Base-by-base conservation (phyloP, 148 eudicot species). In the Cornus suecica region DNA sequence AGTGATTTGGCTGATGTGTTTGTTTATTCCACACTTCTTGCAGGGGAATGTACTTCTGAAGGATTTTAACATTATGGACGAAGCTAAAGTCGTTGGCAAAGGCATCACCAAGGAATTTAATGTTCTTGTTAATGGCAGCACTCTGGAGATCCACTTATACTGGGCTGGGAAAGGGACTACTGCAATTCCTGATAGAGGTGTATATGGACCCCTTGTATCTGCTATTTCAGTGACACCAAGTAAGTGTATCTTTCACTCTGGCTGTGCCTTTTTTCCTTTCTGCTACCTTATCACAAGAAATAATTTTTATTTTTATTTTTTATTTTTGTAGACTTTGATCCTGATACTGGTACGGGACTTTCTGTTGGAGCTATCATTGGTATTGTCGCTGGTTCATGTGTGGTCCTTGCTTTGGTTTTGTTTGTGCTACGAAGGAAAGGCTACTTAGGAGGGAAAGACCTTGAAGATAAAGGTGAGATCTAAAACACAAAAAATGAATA, bases 161-260 rank as follows among this genome's bases (percentile, higher is more conserved):
- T 94, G 98, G 98, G 72, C 85, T 24, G 98, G 97, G 41, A 87
- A 87, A 84, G 97, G 98, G 62, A 94, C 97, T n/a, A 94, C 82
- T 8, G 78, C 88, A 48, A 67, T 94, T 83, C 98, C 97, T 41
- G 51, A 25, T 18, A 79, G 91, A 81, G 87, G 90, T 51, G 88
- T 85, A 69, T 90, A 94, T 77, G 98, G 98, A 56, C 98, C 98
- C 71, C 91, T 92, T 70, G 83, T 94, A 85, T 94, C 98, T 65
- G 98, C 90, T 67, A 94, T 94, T 73, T 66, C 93, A 10, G 88
- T 94, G 63, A 94, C 93, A 76, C 97, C 97, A 22, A 92, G 98
- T 94, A 72, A 86, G 88, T 85, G 30, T 23, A 74, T 32, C 7
- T 58, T 62, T 32, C 52, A 8, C 63, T 71, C 26, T 69, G 20